Evolutionary conservation across 208 protist genomes (phyloP).

Genomic region (Phytomonas sp.): DNA sequence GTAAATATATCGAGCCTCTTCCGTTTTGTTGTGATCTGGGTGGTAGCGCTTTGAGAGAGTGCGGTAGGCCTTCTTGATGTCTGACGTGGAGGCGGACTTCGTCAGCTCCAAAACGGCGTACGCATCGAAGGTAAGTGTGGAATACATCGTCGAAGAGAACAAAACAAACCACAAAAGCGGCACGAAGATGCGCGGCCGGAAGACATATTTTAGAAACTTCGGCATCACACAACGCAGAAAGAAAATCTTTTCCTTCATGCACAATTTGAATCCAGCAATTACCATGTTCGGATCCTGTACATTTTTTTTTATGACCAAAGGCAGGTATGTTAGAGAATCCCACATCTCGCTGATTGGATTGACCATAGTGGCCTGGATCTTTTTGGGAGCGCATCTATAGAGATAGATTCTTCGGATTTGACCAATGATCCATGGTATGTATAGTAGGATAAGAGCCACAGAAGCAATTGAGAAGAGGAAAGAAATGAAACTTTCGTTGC

Average conservation of each 20-base stretch:
- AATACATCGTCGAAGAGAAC: conserved; percentile 85
- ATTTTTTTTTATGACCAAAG: conserved; percentile 30
- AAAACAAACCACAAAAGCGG: conserved; percentile 72
- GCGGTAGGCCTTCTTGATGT: conserved; percentile 87
- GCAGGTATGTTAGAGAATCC: conserved; percentile 62
- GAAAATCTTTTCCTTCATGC: conserved; percentile 62
- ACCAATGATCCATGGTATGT: conserved; percentile 81
- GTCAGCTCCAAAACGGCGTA: conserved; percentile 72
- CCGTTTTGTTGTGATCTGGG: conserved; percentile 88
- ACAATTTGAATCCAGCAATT: conserved; percentile 54
- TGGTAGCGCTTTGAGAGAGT: conserved; percentile 75
- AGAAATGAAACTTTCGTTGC: conserved; percentile 85
- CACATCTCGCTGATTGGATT: conserved; percentile 57
- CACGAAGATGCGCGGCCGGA: conserved; percentile 76
- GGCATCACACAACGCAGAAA: conserved; percentile 76
- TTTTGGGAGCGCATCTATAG: conserved; percentile 56
- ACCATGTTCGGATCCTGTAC: conserved; percentile 41
- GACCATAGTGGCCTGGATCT: conserved; percentile 25
- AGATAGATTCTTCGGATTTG: conserved; percentile 35
- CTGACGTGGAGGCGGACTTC: conserved; percentile 38
- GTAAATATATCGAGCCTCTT: conserved; percentile 82
- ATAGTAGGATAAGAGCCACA: conserved; percentile 74
- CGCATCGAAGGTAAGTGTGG: conserved; percentile 80
- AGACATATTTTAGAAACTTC: conserved; percentile 80
- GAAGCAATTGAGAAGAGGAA: conserved; percentile 84